phyloP scores from a whole-genome alignment of 2,329 filamentous ascomycete species.

The Nemania diffusa region DNA sequence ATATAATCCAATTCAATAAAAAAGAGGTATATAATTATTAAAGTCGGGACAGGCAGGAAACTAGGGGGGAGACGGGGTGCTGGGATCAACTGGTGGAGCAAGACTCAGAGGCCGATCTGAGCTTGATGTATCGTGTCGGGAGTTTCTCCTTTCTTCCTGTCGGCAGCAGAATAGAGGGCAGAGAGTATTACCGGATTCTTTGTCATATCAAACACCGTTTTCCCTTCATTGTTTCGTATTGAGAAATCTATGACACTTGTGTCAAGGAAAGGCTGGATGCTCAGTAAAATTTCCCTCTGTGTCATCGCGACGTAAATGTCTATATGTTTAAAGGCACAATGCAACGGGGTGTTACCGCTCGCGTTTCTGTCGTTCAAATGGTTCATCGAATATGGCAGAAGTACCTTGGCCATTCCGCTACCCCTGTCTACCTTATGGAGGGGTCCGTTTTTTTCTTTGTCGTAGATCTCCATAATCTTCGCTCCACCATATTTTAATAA shows the following conservation, averaged over 20 bases:
- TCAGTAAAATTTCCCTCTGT: not conserved
- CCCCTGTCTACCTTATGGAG: not conserved
- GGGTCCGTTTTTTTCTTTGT: not conserved
- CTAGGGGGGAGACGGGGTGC: no score
- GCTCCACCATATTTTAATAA: not conserved
- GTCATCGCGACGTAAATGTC: not conserved
- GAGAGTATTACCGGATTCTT: not conserved
- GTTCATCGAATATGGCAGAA: not conserved
- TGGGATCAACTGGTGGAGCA: no score
- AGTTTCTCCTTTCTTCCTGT: not conserved
- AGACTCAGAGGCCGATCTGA: no score
- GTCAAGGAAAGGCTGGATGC: not conserved
- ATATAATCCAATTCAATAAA: no score
- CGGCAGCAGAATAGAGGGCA: not conserved
- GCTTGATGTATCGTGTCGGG: no score
- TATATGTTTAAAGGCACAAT: not conserved
- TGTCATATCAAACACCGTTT: not conserved
- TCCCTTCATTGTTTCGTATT: not conserved
- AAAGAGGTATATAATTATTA: no score
- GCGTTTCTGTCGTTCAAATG: not conserved
- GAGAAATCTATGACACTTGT: not conserved
- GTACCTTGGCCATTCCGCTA: not conserved
- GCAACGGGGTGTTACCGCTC: slow-evolving; percentile 3
- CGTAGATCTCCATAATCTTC: not conserved
- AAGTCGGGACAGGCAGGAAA: no score